A percentile compares a stretch with the other conserved stretches of the same genome.
phyloP scores from a whole-genome alignment of 352 stramenopile species.

The Hyaloperonospora arabidopsidis region DNA sequence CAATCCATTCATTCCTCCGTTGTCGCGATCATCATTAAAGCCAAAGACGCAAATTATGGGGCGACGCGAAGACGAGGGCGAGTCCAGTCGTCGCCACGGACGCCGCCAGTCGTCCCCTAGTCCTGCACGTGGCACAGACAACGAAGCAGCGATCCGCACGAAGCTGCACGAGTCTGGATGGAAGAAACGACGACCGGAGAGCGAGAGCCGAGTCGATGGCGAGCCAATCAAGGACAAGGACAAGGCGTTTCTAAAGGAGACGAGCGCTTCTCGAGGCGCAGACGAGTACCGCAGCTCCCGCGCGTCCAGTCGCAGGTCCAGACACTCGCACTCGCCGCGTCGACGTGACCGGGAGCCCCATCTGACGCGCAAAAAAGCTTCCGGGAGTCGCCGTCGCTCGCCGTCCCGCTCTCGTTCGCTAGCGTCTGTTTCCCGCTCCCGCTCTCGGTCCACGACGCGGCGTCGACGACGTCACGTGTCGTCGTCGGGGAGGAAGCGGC shows the following conservation, averaged over 20 bases:
- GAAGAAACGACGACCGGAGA: slow-evolving; percentile 44
- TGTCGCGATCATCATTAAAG: slow-evolving; percentile 6
- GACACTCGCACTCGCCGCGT: slow-evolving; percentile 26
- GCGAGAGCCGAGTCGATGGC: slow-evolving; percentile 10
- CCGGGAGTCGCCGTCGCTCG: slow-evolving; percentile 30
- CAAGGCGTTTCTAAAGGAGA: slow-evolving; percentile 16
- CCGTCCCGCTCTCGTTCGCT: slow-evolving; percentile 38
- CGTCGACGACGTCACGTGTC: slow-evolving; percentile 26
- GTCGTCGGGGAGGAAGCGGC: slow-evolving; percentile 24
- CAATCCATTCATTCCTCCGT: slow-evolving; percentile 5
- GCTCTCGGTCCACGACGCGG: slow-evolving; percentile 25
- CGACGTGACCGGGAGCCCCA: slow-evolving; percentile 31
- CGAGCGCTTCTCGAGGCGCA: slow-evolving; percentile 15
- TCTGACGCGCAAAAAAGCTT: slow-evolving; percentile 28
- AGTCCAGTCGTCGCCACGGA: slow-evolving; percentile 15
- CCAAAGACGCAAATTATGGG: slow-evolving; percentile 10
- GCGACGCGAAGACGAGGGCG: slow-evolving; percentile 23
- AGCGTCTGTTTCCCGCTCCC: slow-evolving; percentile 29
- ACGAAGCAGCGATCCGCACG: slow-evolving; percentile 64
- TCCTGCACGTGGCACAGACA: slow-evolving; percentile 20
- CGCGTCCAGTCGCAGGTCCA: slow-evolving; percentile 8
- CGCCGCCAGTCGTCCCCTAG: slow-evolving; percentile 17
- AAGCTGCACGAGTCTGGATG: slow-evolving; percentile 64
- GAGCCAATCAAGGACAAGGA: slow-evolving; percentile 16
- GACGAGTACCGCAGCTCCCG: slow-evolving; percentile 19